phyloP scores from a whole-genome alignment of 2,329 filamentous ascomycete species.

The Colletotrichum trifolii region DNA sequence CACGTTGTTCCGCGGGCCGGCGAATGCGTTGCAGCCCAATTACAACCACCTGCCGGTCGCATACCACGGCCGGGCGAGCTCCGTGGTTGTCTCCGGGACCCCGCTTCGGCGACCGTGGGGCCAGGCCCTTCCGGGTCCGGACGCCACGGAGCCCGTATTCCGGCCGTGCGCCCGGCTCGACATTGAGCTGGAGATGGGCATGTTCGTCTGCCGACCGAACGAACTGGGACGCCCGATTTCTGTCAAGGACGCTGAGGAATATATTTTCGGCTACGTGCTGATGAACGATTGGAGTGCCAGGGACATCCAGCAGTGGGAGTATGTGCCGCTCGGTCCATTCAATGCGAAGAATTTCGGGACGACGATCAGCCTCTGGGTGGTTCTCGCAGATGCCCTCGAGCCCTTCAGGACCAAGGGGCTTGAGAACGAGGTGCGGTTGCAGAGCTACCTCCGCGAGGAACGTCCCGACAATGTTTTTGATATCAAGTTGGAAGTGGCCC shows the following conservation, averaged over 20 bases:
- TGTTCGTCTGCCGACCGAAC: constrained; percentile 76
- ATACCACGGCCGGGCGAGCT: constrained; percentile 79
- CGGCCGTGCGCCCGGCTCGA: constrained; percentile 73
- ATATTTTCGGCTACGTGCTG: constrained; percentile 77
- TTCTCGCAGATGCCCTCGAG: constrained; percentile 67
- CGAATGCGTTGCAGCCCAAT: constrained; percentile 78
- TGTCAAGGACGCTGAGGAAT: constrained; percentile 73
- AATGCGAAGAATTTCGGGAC: constrained; percentile 72
- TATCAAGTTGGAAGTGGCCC: constrained; percentile 51
- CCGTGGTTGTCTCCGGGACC: constrained; percentile 77
- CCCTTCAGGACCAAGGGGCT: constrained; percentile 38
- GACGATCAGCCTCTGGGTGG: constrained; percentile 70
- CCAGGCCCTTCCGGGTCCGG: constrained; percentile 52
- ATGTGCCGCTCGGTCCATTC: constrained; percentile 70
- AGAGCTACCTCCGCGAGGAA: constrained; percentile 66
- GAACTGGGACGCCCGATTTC: constrained; percentile 72
- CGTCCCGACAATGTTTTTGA: constrained; percentile 48
- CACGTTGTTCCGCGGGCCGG: constrained; percentile 73
- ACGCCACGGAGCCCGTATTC: constrained; percentile 66
- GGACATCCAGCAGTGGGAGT: constrained; percentile 71
- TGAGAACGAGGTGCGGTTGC: constrained; percentile 47
- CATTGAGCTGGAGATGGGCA: constrained; percentile 82
- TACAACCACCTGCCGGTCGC: constrained; percentile 80
- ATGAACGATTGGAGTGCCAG: constrained; percentile 73
- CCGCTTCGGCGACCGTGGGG: constrained; percentile 74